Evolutionary conservation across 352 stramenopile genomes (phyloP).

Genomic region (Pythium phragmitis): DNA sequence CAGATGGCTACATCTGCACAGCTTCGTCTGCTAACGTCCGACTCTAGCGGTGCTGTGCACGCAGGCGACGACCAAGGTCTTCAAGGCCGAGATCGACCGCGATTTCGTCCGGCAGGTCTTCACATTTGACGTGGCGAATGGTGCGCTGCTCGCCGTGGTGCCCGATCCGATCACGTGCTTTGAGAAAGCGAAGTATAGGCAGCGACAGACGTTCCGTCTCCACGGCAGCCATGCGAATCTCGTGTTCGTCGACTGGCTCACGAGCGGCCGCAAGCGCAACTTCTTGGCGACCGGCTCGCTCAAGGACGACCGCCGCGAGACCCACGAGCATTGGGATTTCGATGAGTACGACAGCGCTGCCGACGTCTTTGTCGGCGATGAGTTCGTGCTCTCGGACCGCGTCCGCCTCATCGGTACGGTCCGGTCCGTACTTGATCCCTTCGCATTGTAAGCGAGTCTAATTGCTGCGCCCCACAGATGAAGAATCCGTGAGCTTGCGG

Average conservation of each 20-base stretch:
- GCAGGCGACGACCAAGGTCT: slow-evolving; percentile 88
- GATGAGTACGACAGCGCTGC: slow-evolving; percentile 66
- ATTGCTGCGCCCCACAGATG: slow-evolving; percentile 36
- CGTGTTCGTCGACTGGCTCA: slow-evolving; percentile 85
- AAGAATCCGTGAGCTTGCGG: slow-evolving; percentile 61
- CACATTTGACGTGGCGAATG: slow-evolving; percentile 40
- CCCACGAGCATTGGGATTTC: slow-evolving; percentile 80
- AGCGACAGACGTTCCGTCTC: slow-evolving; percentile 65
- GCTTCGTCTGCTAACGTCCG: not conserved
- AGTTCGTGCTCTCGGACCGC: slow-evolving; percentile 62
- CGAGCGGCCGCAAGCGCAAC: slow-evolving; percentile 80
- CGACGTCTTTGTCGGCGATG: slow-evolving; percentile 55
- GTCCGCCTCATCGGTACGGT: slow-evolving; percentile 57
- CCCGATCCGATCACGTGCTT: slow-evolving; percentile 85
- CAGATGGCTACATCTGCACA: slow-evolving; percentile 19
- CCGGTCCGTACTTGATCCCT: not conserved
- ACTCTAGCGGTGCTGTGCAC: slow-evolving; percentile 54
- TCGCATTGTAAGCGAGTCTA: not conserved
- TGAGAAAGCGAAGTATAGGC: slow-evolving; percentile 60
- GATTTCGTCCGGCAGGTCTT: slow-evolving; percentile 59
- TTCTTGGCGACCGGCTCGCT: slow-evolving; percentile 63
- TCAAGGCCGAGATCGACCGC: slow-evolving; percentile 54
- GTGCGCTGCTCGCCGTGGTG: slow-evolving; percentile 71
- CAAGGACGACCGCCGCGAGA: slow-evolving; percentile 60
- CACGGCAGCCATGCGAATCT: slow-evolving; percentile 42